phyloP scores from a whole-genome alignment of 2,329 filamentous ascomycete species.

The Gyromitra esculenta region DNA sequence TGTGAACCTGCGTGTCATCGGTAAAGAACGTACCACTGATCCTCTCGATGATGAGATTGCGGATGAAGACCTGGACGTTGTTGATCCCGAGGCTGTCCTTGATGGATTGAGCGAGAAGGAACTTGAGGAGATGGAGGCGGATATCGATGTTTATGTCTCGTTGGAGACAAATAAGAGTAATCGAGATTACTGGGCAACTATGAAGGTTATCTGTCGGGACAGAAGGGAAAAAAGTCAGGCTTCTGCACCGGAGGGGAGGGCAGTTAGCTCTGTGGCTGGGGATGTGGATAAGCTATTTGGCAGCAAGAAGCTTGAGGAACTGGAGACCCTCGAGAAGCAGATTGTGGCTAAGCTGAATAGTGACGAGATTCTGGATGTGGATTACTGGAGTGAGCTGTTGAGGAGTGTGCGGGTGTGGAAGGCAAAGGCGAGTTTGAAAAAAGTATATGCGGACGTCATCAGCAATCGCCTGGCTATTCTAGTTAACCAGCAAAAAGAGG shows the following conservation, averaged over 20 bases:
- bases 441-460: constrained; percentile 79
- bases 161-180: constrained; percentile 82
- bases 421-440: constrained; percentile 82
- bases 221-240: constrained; percentile 71
- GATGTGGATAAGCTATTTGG: constrained; percentile 89
- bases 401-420: constrained; percentile 89
- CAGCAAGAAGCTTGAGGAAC: constrained; percentile 84
- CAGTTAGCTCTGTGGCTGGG: constrained; percentile 80
- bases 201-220: constrained; percentile 84
- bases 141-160: constrained; percentile 65
- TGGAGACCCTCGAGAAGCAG: constrained; percentile 86
- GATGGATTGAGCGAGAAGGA: constrained; percentile 74
- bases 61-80: constrained; percentile 79
- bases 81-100: constrained; percentile 82
- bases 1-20: constrained; percentile 87
- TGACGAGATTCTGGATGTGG: constrained; percentile 90
- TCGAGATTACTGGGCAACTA: constrained; percentile 87
- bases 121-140: constrained; percentile 79
- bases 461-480: constrained; percentile 74
- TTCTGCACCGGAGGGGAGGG: constrained; percentile 72
- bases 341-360: constrained; percentile 86
- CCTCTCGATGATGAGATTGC: constrained; percentile 81
- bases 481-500: constrained; percentile 73
- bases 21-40: constrained; percentile 74
- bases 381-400: constrained; percentile 96